Evolutionary conservation across 441 rosid genomes (phyloP), one percentile per base, ranked within the genome.

Genomic region (Adansonia gregorii): DNA sequence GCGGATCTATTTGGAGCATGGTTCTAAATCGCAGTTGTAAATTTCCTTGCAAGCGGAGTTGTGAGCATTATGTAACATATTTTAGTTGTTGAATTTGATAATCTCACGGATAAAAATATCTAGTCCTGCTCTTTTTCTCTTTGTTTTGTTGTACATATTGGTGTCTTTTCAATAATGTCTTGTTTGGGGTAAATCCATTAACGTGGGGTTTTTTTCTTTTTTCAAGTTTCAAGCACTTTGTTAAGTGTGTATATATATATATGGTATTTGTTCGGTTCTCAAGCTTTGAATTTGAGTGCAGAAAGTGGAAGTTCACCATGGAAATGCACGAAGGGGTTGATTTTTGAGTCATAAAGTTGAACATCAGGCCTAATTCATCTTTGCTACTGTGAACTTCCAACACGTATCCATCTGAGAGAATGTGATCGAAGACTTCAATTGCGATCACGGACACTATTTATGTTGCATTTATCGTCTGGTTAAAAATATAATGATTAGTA

Each of bases 1-100:
- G 27, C 63, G 27, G 78, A 65, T 75, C 73, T 19, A 76, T 35
- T 17, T 67, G 78, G 65, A 67, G 59, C 20, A 54, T n/a, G 51
- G 20, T 58, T 55, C 1, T 20, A 24, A 69, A 48, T 46, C 9
- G 27, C 49, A n/a, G 22, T 73, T 51, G 11, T 3, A 35, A 35
- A 35, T 35, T 35, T 35, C 39, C 39, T 35, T 35, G 39, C 39
- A 35, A 35, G 39, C 39, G 39, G 3, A 3, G 39, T 35, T 35
- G 39, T 35, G 39, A 35, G 39, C 3, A 5, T 35, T 35, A 35
- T 35, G 39, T 35, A 35, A 35, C 39, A 35, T 35, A 35, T 35
- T 35, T 35, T 35, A 35, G 39, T 35, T 35, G 39, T 35, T 35
- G 39, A 35, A 35, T 35, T 35, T 35, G 39, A 35, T 35, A 35